Evolutionary conservation across 768 basidiomycete species (phyloP), one percentile per base, ranked within the genome.

Genomic region (Hericium rajendrae): DNA sequence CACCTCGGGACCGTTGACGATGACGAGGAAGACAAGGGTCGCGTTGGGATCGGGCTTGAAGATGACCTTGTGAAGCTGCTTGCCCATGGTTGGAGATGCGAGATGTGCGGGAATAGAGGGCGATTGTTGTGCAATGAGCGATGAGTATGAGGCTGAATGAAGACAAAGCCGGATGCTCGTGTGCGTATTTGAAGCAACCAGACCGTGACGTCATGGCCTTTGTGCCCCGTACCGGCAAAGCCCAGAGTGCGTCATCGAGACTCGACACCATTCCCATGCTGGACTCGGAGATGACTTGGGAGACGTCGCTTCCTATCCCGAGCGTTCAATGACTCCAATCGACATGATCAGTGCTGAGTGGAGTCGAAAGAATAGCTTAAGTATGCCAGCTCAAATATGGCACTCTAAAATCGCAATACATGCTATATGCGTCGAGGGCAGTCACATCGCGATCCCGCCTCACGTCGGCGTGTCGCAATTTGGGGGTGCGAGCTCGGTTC

Each of bases 31-130:
- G 72, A 90, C 87, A 55, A 89, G 82, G 20, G 83, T 84, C 8
- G 83, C 81, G 62, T 85, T 80, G 55, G 79, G 68, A 65, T 85
- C 82, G 37, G 89, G 85, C 72, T 89, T 88, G 78, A 88, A 93
- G 62, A 91, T 73, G 66, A 92, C 78, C 74, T 87, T 84, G 56
- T 81, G 80, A 59, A 86, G 64, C 43, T 70, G 61, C 62, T 80
- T 79, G 38, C 73, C 61, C 77, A 77, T 78, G 63, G 39, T 65
- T 53, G 50, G 43, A 28, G 37, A 6, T 40, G 59, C 8, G 56
- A 40, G 38, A 53, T 40, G 38, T 26, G 51, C 39, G n/a, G 28
- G 53, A 57, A 20, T 43, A 51, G 54, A 55, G 54, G 41, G n/a
- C 32, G 53, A 22, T 11, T n/a, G 52, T 53, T 71, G 55, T 32